Evolutionary conservation across 2,329 filamentous ascomycete species (phyloP), one percentile per base, ranked within the genome.

Genomic region (Scortechinia acanthostroma): DNA sequence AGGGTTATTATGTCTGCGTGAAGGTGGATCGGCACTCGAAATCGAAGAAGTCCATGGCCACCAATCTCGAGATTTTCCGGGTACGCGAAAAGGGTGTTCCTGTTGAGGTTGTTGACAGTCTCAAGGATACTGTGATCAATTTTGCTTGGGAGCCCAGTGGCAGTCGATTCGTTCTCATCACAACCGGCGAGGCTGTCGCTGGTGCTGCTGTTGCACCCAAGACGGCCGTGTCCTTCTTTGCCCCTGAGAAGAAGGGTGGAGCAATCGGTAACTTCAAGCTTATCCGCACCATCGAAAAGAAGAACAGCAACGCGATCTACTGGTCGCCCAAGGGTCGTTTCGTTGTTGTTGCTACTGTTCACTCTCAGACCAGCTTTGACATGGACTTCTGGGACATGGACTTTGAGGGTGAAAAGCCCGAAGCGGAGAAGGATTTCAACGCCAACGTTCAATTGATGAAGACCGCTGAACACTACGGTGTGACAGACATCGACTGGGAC

Each of bases 111-210:
- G 90, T 98, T 44, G 93, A 98, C 66, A 90, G 86, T 45, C 87
- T 98, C 69, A 97, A 97, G 71, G 93, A 97, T 59, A 95, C 91
- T 1, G 93, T 98, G 55, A 95, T 98, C 71, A 98, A 98, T 74
- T 98, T 98, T 61, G 90, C 93, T 6, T 98, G 93, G 93, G 93
- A 98, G 62, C 93, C 93, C 51, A 96, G 96, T 73, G 93, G 93
- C 50, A 91, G 95, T 64, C 85, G 93, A 30, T 98, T 98, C 63
- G 90, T 96, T 52, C 84, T 96, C 60, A 98, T 98, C 69, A 96
- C 91, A 25, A 93, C 88, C 16, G 86, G 89, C 10, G 93, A 98
- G 69, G 81, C 87, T 2, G 74, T 83, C 33, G 80, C 82, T 30
- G 80, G 83, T 37, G 83, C 87, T 10, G 90, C 88, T 13, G 90